These are phyloP conservation scores for Margaritispora aquatica DNA, from an alignment of 495 filamentous ascomycete genomes.

Conservation along the genomic window DNA sequence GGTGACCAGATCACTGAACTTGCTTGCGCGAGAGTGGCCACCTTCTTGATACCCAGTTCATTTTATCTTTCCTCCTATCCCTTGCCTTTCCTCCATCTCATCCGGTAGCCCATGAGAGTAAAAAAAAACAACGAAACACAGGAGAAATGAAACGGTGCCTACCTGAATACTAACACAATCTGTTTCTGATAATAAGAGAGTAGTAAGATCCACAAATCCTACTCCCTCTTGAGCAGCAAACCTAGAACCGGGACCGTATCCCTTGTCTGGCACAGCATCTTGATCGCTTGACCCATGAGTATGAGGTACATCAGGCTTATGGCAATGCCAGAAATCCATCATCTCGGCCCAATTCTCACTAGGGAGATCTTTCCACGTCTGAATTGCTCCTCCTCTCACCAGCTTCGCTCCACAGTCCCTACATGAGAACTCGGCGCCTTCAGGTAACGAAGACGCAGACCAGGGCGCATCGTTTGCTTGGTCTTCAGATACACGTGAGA, in stretches of 20 bases:
- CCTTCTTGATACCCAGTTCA: constrained; percentile 94
- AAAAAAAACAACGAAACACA: no score
- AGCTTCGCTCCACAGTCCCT: constrained; percentile 47
- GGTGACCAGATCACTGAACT: constrained; percentile 61
- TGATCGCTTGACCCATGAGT: constrained; percentile 7
- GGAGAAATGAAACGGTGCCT: constrained; percentile 32
- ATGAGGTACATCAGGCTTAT: constrained; percentile 60
- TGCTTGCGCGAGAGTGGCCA: constrained; percentile 53
- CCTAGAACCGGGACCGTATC: constrained; percentile 67
- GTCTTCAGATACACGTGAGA: constrained; percentile 16
- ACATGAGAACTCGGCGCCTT: constrained; percentile 55
- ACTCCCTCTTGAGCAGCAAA: constrained; percentile 56
- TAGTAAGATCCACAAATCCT: constrained; percentile 75
- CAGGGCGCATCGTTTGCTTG: constrained; percentile 54
- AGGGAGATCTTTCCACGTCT: constrained; percentile 88
- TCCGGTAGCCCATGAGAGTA: background rate
- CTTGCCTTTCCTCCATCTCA: no score
- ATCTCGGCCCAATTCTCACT: constrained; percentile 98
- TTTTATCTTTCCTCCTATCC: background rate
- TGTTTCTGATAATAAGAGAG: constrained; percentile 57
- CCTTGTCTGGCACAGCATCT: constrained; percentile 44
- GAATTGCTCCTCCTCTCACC: constrained; percentile 35
- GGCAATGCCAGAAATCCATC: constrained; percentile 99
- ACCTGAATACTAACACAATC: constrained; percentile 62
- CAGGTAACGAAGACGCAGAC: constrained; percentile 58